A percentile compares a stretch with the other conserved stretches of the same genome.
Conservation (phyloP, 208 protist species). For the Entamoeba moshkovskii region DNA sequence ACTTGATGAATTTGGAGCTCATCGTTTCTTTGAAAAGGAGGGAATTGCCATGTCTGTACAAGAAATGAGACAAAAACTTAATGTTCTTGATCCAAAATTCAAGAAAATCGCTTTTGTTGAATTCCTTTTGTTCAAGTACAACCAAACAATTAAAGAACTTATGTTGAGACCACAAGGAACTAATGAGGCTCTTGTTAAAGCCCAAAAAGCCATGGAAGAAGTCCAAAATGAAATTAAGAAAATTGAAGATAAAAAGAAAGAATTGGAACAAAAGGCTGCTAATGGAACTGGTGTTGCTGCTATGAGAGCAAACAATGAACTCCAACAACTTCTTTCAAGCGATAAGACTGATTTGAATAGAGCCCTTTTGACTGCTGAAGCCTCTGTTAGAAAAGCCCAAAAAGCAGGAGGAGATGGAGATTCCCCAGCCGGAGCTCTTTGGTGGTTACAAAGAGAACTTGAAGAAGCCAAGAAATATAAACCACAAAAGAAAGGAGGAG, state of each 20-base stretch:
- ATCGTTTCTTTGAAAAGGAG: too few relatives aligned
- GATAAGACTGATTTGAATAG: background rate
- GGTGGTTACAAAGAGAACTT: constrained; percentile 29
- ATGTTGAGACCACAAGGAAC: too few relatives aligned
- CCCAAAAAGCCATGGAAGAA: too few relatives aligned
- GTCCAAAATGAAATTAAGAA: too few relatives aligned
- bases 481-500: constrained; percentile 30
- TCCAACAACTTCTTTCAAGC: background rate
- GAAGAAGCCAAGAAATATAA: constrained; percentile 25
- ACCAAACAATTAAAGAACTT: too few relatives aligned
- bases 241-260: constrained; percentile 4
- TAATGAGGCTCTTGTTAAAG: too few relatives aligned
- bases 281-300: constrained; percentile 27
- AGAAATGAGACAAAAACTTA: too few relatives aligned
- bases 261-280: constrained; percentile 21
- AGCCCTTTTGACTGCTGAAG: background rate
- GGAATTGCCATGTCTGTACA: too few relatives aligned
- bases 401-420: background rate
- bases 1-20: too few relatives aligned
- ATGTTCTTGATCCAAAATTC: too few relatives aligned
- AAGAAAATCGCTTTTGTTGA: too few relatives aligned
- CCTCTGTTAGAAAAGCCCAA: background rate
- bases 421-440: constrained; percentile 18
- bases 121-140: too few relatives aligned
- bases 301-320: constrained; percentile 12